These are phyloP conservation scores for Candida pseudocylindracea DNA, from an alignment of 1,139 yeast species.

Conservation along the genomic window DNA sequence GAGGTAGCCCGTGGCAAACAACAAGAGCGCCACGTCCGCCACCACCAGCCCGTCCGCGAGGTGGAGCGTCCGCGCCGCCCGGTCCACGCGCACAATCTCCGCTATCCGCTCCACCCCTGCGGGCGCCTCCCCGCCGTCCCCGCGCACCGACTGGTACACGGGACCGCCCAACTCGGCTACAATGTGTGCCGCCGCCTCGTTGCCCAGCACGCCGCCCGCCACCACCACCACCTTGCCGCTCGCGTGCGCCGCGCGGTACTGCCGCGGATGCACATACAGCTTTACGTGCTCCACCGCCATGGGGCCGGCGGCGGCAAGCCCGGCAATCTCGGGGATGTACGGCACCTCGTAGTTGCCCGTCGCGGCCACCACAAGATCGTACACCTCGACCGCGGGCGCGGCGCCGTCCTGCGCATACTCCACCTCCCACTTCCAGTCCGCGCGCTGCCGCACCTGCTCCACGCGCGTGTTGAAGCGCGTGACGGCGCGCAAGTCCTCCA, in stretches of 20 bases:
- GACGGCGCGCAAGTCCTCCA: constrained; percentile 13
- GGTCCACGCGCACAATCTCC: constrained; percentile 12
- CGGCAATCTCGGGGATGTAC: not conserved
- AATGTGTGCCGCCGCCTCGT: constrained; percentile 32
- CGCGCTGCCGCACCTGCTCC: constrained; percentile 2
- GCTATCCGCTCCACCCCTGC: constrained; percentile 16
- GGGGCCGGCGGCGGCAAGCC: no score
- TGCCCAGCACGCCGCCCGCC: constrained; percentile 43
- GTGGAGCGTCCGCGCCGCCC: not conserved
- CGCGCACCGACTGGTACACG: constrained; percentile 22
- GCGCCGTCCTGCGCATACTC: no score
- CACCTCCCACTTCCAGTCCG: no score
- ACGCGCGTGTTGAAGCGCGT: constrained; percentile 18
- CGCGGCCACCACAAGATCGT: not conserved
- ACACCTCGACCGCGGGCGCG: not conserved
- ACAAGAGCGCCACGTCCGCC: not conserved
- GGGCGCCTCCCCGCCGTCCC: constrained; percentile 17
- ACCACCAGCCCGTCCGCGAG: not conserved
- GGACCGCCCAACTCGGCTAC: constrained; percentile 13
- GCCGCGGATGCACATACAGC: no score
- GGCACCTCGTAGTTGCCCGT: not conserved
- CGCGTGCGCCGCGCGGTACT: constrained; percentile 5
- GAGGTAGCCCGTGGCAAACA: constrained; percentile 1
- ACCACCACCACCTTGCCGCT: constrained; percentile 23
- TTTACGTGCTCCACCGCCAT: no score